A percentile compares a stretch with the other conserved stretches of the same genome.
Evolutionary conservation across 148 eudicot genomes (phyloP).

Genomic region (Cornus kousa): DNA sequence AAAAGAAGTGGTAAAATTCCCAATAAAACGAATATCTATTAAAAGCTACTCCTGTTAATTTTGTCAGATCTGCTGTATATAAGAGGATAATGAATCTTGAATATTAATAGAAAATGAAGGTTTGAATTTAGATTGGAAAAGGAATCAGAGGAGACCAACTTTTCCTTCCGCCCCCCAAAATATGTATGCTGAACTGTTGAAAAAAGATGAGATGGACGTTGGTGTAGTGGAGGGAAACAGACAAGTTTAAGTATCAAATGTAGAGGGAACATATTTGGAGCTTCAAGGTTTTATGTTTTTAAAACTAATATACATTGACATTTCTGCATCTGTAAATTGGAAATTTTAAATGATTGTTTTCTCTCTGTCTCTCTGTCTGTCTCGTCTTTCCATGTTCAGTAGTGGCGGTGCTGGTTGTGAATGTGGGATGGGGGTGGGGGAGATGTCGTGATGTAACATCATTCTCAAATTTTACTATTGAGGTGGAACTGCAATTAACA

Average conservation of each 20-base stretch:
- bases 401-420: too few species aligned
- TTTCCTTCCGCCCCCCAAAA: not conserved
- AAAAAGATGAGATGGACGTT: not conserved
- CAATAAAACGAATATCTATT: not conserved
- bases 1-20: not conserved
- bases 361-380: not conserved
- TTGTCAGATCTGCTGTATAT: not conserved
- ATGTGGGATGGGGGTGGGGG: too few species aligned
- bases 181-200: not conserved
- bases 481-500: slow-evolving; percentile 7
- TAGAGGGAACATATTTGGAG: not conserved
- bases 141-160: not conserved
- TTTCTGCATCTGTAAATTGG: not conserved
- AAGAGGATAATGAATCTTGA: not conserved
- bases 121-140: not conserved
- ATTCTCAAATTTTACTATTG: not conserved
- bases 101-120: not conserved
- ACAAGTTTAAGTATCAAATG: not conserved
- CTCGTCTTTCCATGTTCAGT: not conserved
- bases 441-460: not conserved
- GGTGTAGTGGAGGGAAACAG: not conserved
- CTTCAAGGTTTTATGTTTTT: not conserved
- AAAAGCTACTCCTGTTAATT: not conserved
- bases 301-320: not conserved
- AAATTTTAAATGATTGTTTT: not conserved